Conservation (phyloP, 1,284 basidiomycete genomes). For the Meira miltonrushii region DNA sequence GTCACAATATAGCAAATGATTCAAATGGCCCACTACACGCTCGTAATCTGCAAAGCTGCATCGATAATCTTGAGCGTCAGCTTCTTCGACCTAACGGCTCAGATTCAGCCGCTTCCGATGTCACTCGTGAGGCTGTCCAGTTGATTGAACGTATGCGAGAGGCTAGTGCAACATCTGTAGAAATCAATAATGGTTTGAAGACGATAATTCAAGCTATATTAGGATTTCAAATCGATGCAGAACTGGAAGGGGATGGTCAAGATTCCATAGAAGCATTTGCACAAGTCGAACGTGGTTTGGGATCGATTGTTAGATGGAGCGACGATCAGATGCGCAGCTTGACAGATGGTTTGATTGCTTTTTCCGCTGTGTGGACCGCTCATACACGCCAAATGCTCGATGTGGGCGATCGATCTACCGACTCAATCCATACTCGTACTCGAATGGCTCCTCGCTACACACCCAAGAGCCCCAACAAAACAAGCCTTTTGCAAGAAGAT, state of each 20-base stretch:
- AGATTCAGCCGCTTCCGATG: background rate
- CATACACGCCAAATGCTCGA: no score
- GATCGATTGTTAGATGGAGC: conserved; percentile 27
- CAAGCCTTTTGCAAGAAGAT: no score
- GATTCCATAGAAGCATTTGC: conserved; percentile 8
- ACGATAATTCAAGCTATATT: conserved; percentile 14
- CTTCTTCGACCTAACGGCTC: conserved; percentile 9
- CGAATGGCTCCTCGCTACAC: no score
- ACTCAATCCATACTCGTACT: no score
- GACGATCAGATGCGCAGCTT: conserved; percentile 44
- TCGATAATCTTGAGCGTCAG: conserved; percentile 27
- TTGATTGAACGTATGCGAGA: conserved; percentile 25
- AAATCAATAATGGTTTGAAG: conserved; percentile 35
- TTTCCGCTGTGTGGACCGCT: conserved; percentile 11
- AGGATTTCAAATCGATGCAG: conserved; percentile 29
- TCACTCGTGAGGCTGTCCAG: conserved; percentile 17
- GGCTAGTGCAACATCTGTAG: conserved; percentile 25
- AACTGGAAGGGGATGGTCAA: conserved; percentile 16
- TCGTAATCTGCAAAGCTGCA: conserved; percentile 24
- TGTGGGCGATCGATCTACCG: no score
- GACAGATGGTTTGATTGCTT: conserved; percentile 34
- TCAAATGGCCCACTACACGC: conserved; percentile 18
- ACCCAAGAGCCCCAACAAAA: no score
- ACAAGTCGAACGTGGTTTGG: conserved; percentile 25
- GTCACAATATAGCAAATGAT: no score